Evolutionary conservation across 2,329 filamentous ascomycete genomes (phyloP).

Genomic region (Cladosporium velox): DNA sequence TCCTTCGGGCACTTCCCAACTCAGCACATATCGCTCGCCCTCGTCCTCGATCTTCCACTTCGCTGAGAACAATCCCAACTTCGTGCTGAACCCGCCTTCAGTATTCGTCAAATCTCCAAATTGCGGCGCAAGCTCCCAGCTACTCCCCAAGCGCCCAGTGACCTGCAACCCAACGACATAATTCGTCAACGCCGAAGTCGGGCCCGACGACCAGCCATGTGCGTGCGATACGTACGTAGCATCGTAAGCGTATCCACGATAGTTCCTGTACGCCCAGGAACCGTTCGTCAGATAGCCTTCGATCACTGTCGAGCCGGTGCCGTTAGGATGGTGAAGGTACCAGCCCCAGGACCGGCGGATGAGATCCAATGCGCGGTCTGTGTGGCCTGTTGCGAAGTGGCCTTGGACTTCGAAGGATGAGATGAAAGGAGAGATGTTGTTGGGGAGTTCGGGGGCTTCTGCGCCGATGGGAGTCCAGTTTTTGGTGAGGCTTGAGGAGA

Average conservation of each 20-base stretch:
- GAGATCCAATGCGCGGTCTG: constrained; percentile 44
- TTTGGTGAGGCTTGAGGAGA: constrained; percentile 37
- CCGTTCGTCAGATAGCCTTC: constrained; percentile 54
- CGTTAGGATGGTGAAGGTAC: constrained; percentile 56
- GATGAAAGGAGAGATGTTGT: constrained; percentile 52
- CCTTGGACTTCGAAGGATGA: constrained; percentile 51
- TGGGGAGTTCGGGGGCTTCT: constrained; percentile 49
- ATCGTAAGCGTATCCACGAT: not conserved
- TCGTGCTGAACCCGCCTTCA: constrained; percentile 50
- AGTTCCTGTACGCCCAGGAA: constrained; percentile 44
- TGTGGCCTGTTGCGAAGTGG: constrained; percentile 46
- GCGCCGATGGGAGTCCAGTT: constrained; percentile 50
- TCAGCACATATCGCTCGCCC: constrained; percentile 25
- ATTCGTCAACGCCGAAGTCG: constrained; percentile 48
- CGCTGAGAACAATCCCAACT: constrained; percentile 46
- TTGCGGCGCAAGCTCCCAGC: constrained; percentile 49
- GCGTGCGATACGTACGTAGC: constrained; percentile 54
- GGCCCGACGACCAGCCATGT: constrained; percentile 55
- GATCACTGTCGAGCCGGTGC: constrained; percentile 57
- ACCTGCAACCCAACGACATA: constrained; percentile 50
- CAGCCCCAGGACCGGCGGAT: constrained; percentile 54
- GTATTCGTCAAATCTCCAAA: constrained; percentile 47
- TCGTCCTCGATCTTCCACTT: constrained; percentile 36
- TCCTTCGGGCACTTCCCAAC: constrained; percentile 35
- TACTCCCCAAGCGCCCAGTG: constrained; percentile 41